Base-by-base conservation (phyloP, 768 basidiomycete genomes). In the Lactarius trivialis region DNA sequence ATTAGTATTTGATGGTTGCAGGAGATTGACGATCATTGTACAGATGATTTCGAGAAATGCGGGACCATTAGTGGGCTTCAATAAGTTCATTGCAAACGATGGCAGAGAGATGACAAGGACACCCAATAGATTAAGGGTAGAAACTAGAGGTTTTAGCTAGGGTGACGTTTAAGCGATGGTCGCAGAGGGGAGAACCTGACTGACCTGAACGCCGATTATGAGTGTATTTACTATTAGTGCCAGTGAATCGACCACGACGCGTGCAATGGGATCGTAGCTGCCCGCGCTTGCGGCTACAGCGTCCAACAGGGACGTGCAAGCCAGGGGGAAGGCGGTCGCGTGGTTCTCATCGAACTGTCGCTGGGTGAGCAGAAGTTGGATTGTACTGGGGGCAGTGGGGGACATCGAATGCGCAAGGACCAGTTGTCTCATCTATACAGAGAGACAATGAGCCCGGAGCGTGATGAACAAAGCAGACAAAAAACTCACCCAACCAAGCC, bases 281-380 rank as follows among this genome's bases (percentile, higher is more conserved):
- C 28, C 33, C 26, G 51, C 52, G n/a, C 49, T 55, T 19, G 59
- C 33, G 1, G 56, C 48, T 33, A 65, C 55, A 15, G 37, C 58
- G 26, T 58, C 65, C 12, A 67, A 56, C n/a, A 67, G 34, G 36
- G 51, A 53, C n/a, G 65, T 48, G 39, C 60, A 62, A 7, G 67
- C 67, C 7, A 37, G n/a, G 19, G 55, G 21, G 45, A 63, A 67
- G 4, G 28, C n/a, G 2, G 5, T 48, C 3, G 51, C 28, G 28
- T 66, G 58, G 12, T 55, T 30, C 55, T 15, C 51, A 8, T n/a
- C 37, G 3, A 43, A 43, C 4, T 50, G 49, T 28, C 58, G 52
- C 17, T 65, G 65, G 43, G 55, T 43, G 24, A 66, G 55, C 15
- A 67, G 53, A 6, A 66, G 45, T 39, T 67, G 67, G 26, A 66